Percentiles rank a stretch among this genome's conserved stretches.
Evolutionary conservation across 345 rosid genomes (phyloP).

Genomic region (Syzygium oleosum): DNA sequence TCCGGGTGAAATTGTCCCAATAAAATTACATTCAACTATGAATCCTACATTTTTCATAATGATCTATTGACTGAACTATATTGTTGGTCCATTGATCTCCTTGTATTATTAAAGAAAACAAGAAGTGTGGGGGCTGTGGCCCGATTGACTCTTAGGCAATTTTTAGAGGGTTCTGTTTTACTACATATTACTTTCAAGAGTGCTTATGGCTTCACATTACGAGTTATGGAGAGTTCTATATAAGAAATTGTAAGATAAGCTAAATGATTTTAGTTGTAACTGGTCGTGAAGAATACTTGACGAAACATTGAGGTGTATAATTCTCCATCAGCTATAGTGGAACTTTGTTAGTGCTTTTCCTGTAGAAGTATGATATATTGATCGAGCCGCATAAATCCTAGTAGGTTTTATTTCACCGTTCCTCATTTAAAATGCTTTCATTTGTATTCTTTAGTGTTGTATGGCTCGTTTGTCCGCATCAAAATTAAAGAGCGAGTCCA

Average conservation of each 20-base stretch:
- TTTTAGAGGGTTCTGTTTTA: background rate
- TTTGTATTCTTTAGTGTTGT: background rate
- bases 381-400: background rate
- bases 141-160: background rate
- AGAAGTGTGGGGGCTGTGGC: background rate
- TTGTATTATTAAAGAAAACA: background rate
- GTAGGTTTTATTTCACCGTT: background rate
- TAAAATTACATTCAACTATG: background rate
- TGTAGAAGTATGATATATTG: background rate
- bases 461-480: background rate
- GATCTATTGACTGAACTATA: background rate
- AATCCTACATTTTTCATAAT: background rate
- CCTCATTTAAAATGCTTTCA: background rate
- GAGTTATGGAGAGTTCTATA: background rate
- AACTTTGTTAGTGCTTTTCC: background rate
- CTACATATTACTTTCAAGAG: background rate
- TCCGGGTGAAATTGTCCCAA: background rate
- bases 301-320: background rate
- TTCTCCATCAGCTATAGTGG: background rate
- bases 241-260: background rate
- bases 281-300: background rate
- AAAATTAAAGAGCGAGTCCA: background rate
- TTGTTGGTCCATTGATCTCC: background rate
- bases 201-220: background rate
- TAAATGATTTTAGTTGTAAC: background rate